Conservation (phyloP, 2,329 filamentous ascomycete genomes). For the Penicillium glabrum region DNA sequence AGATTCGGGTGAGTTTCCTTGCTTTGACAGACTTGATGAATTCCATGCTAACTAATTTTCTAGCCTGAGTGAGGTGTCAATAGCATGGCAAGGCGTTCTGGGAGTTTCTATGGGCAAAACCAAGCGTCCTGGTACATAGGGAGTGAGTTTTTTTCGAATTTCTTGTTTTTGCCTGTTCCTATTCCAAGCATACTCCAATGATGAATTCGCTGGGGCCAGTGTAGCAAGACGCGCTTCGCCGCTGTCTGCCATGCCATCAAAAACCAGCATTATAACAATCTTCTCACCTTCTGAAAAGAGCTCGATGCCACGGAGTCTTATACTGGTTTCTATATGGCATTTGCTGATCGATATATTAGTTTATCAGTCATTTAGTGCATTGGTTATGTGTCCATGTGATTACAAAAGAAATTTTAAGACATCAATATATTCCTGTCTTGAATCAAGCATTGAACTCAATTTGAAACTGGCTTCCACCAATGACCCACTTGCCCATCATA, state of each 20-base stretch:
- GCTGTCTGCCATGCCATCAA: constrained; percentile 56
- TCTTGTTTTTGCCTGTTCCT: not conserved
- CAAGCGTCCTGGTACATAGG: not conserved
- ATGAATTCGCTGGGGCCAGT: constrained; percentile 57
- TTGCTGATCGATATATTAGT: constrained; percentile 7
- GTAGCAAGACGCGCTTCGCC: constrained; percentile 38
- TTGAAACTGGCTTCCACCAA: no score
- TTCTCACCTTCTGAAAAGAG: constrained; percentile 62
- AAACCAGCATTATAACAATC: constrained; percentile 62
- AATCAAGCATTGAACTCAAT: no score
- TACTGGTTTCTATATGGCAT: not conserved
- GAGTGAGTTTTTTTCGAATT: constrained; percentile 1
- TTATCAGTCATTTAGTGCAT: not conserved
- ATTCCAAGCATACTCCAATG: constrained; percentile 1
- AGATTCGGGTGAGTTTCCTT: constrained; percentile 50
- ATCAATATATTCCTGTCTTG: not conserved
- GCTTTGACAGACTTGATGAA: constrained; percentile 6
- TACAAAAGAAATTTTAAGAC: not conserved
- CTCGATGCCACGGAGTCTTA: not conserved
- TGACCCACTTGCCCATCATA: not conserved
- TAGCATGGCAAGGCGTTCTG: constrained; percentile 31
- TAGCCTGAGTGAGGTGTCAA: constrained; percentile 35
- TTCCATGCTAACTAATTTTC: constrained; percentile 10
- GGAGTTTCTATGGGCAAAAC: constrained; percentile 16
- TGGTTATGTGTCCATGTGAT: not conserved